phyloP scores from a whole-genome alignment of 352 stramenopile species.

The Saprolegnia diclina region DNA sequence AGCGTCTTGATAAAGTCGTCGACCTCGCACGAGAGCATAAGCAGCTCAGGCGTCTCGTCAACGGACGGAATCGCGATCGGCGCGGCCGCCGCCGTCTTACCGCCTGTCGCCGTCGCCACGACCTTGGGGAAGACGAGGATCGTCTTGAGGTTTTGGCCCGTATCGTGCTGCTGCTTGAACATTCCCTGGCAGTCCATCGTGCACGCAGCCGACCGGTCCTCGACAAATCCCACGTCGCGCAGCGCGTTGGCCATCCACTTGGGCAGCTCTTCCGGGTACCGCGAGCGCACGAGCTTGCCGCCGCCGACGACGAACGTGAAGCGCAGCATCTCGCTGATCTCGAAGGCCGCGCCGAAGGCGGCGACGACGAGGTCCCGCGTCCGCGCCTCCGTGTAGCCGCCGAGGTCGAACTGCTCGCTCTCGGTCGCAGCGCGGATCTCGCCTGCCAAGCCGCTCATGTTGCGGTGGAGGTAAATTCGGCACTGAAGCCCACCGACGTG shows the following conservation, averaged over 20 bases:
- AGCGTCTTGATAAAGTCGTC: constrained; percentile 28
- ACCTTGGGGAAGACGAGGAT: constrained; percentile 72
- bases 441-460: constrained; percentile 23
- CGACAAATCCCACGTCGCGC: constrained; percentile 43
- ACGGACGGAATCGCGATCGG: not conserved
- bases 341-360: constrained; percentile 35
- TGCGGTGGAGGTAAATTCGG: not conserved
- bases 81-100: not conserved
- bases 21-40: constrained; percentile 26
- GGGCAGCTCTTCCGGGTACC: constrained; percentile 52
- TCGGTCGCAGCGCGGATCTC: constrained; percentile 25
- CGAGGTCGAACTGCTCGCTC: constrained; percentile 30
- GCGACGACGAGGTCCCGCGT: constrained; percentile 27
- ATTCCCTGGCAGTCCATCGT: constrained; percentile 45
- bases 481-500: not conserved
- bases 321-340: constrained; percentile 48
- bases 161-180: constrained; percentile 54
- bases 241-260: constrained; percentile 48
- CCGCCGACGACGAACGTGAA: constrained; percentile 50
- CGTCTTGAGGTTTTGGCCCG: constrained; percentile 72
- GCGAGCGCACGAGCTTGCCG: constrained; percentile 52
- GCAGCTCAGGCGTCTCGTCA: constrained; percentile 24
- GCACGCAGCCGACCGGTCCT: constrained; percentile 54
- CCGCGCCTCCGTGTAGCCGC: constrained; percentile 30
- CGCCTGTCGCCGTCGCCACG: not conserved